phyloP scores from a whole-genome alignment of 75 land plant genomes.

The Adiantum capillusveneris region DNA sequence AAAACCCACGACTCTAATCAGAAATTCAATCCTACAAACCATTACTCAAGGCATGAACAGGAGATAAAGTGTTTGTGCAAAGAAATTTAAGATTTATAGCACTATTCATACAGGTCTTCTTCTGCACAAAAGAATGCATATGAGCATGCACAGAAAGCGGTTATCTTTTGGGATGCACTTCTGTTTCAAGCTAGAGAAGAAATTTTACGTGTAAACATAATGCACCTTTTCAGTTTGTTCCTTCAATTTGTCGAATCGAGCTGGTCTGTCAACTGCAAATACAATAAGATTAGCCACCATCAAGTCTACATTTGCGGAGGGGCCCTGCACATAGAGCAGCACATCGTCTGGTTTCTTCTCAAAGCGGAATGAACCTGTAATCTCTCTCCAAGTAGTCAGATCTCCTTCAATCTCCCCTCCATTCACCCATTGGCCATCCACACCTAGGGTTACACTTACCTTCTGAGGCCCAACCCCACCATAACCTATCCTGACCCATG shows the following conservation, averaged over 20 bases:
- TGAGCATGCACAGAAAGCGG: too few relatives aligned
- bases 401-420: slow-evolving; percentile 71
- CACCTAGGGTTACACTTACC: slow-evolving; percentile 70
- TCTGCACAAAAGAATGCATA: too few relatives aligned
- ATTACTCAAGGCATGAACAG: too few relatives aligned
- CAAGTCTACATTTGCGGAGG: slow-evolving; percentile 76
- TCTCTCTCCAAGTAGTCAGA: slow-evolving; percentile 70
- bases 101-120: too few relatives aligned
- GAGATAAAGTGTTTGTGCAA: too few relatives aligned
- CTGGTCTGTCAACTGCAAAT: slow-evolving; percentile 69
- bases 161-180: too few relatives aligned
- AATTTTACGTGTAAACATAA: too few relatives aligned
- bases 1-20: too few relatives aligned
- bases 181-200: too few relatives aligned
- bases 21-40: too few relatives aligned
- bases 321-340: slow-evolving; percentile 83
- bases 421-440: slow-evolving; percentile 77
- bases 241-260: slow-evolving; percentile 51
- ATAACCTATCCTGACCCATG: slow-evolving; percentile 76
- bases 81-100: too few relatives aligned
- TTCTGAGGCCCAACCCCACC: slow-evolving; percentile 56
- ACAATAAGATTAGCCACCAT: slow-evolving; percentile 90
- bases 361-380: slow-evolving; percentile 85
- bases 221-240: slow-evolving; percentile 72
- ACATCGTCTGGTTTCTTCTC: slow-evolving; percentile 76